These are phyloP conservation scores for Sclerotinia minor DNA, from an alignment of 2,329 filamentous ascomycete genomes.

Conservation along the genomic window DNA sequence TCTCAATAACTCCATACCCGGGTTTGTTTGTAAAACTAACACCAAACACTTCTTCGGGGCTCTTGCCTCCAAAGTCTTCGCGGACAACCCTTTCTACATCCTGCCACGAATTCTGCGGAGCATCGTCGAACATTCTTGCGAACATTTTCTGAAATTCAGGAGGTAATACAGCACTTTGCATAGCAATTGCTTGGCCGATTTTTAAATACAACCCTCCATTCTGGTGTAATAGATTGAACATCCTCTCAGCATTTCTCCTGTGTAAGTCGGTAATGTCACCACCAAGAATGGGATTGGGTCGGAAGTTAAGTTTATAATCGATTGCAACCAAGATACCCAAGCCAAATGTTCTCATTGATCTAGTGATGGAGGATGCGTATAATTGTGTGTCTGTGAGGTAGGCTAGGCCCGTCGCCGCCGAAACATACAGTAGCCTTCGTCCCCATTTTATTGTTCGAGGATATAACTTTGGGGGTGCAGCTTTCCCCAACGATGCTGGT, in stretches of 20 bases:
- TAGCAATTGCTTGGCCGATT: constrained; percentile 96
- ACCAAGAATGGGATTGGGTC: constrained; percentile 71
- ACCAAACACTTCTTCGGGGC: constrained; percentile 87
- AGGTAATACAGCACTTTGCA: constrained; percentile 93
- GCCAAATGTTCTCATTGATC: constrained; percentile 79
- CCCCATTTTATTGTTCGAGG: constrained; percentile 70
- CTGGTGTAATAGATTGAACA: constrained; percentile 76
- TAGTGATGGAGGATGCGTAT: constrained; percentile 76
- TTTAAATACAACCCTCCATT: constrained; percentile 97
- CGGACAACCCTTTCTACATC: constrained; percentile 82
- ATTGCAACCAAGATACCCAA: constrained; percentile 77
- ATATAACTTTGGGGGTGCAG: constrained; percentile 70
- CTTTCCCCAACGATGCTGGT: constrained; percentile 74
- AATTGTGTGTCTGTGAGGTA: constrained; percentile 71
- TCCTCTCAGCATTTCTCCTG: constrained; percentile 74
- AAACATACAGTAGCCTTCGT: constrained; percentile 68
- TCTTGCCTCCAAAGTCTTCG: constrained; percentile 83
- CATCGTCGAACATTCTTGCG: constrained; percentile 93
- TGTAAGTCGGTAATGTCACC: constrained; percentile 77
- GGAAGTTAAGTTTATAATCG: constrained; percentile 97
- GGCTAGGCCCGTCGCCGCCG: constrained; percentile 57
- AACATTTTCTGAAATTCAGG: constrained; percentile 98
- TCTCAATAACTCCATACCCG: constrained; percentile 67
- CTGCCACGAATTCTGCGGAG: constrained; percentile 86
- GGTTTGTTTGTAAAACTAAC: constrained; percentile 73